Conservation (phyloP, 495 filamentous ascomycete genomes). For the Letharia lupina region DNA sequence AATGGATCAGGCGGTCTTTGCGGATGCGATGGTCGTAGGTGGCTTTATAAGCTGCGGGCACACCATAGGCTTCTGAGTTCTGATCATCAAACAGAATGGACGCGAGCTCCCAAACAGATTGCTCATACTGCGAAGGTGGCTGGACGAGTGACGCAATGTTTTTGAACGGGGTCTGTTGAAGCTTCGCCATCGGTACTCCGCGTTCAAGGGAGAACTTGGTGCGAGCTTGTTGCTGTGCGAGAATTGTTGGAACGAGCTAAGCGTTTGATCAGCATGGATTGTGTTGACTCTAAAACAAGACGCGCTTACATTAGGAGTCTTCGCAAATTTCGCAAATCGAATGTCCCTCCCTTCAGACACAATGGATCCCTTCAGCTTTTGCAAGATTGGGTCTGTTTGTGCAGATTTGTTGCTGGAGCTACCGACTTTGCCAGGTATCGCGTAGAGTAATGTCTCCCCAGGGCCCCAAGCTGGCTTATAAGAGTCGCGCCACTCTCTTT, state of each 20-base stretch:
- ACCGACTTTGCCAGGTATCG: slow-evolving; percentile 16
- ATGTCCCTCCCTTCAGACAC: slow-evolving; percentile 42
- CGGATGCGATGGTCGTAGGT: slow-evolving; percentile 44
- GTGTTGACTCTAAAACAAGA: background rate
- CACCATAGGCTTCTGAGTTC: slow-evolving; percentile 39
- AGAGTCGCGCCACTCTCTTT: slow-evolving; percentile 52
- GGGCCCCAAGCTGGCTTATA: slow-evolving; percentile 75
- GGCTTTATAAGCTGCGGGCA: slow-evolving; percentile 34
- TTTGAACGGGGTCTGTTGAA: slow-evolving; percentile 33
- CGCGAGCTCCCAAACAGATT: slow-evolving; percentile 66
- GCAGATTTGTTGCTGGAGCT: slow-evolving; percentile 9
- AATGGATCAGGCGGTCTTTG: slow-evolving; percentile 43
- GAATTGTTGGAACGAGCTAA: slow-evolving; percentile 29
- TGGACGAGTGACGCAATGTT: slow-evolving; percentile 29
- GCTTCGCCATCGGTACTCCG: slow-evolving; percentile 41
- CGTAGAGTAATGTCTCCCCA: slow-evolving; percentile 16
- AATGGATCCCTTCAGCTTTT: slow-evolving; percentile 31
- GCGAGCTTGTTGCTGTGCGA: slow-evolving; percentile 36
- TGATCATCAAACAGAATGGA: slow-evolving; percentile 75
- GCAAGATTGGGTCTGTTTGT: slow-evolving; percentile 28
- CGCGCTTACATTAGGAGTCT: slow-evolving; percentile 34
- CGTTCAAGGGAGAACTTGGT: slow-evolving; percentile 33
- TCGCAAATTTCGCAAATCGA: slow-evolving; percentile 44
- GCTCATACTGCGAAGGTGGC: slow-evolving; percentile 43
- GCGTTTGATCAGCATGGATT: slow-evolving; percentile 23